Percentiles rank a stretch among this genome's conserved stretches.
Evolutionary conservation across 768 basidiomycete genomes (phyloP).

Genomic region (Kwoniella pini): DNA sequence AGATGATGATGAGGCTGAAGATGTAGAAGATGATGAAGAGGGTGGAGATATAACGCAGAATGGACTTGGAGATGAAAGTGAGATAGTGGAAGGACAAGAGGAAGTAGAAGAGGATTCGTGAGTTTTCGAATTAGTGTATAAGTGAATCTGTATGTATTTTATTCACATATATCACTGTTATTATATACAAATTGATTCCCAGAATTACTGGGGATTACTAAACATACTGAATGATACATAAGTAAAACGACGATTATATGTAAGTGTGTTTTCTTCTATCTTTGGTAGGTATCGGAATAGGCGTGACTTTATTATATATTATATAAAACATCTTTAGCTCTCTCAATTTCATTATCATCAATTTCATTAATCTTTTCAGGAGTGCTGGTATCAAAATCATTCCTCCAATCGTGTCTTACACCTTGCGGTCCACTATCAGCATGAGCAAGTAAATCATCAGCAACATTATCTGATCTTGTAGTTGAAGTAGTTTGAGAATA

Average conservation of each 20-base stretch:
- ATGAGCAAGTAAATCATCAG: slow-evolving; percentile 9
- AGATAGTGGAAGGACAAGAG: slow-evolving; percentile 47
- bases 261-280: no score
- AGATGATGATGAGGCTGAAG: slow-evolving; percentile 43
- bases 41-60: slow-evolving; percentile 40
- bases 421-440: slow-evolving; percentile 21
- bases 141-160: background rate
- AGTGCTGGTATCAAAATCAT: background rate
- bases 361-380: background rate
- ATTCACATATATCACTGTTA: no score
- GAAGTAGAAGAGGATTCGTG: slow-evolving; percentile 11
- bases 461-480: slow-evolving; percentile 5
- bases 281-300: background rate
- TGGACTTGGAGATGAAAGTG: slow-evolving; percentile 54
- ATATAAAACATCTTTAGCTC: slow-evolving; percentile 1
- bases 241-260: no score
- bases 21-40: slow-evolving; percentile 30
- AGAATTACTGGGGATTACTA: no score
- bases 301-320: slow-evolving; percentile 2
- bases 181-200: no score
- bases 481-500: slow-evolving; percentile 11
- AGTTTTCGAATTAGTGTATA: background rate
- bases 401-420: slow-evolving; percentile 3
- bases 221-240: no score
- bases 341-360: slow-evolving; percentile 1